These are phyloP conservation scores for Lachnellula hyalina DNA, from an alignment of 2,329 filamentous ascomycete species.

Conservation along the genomic window DNA sequence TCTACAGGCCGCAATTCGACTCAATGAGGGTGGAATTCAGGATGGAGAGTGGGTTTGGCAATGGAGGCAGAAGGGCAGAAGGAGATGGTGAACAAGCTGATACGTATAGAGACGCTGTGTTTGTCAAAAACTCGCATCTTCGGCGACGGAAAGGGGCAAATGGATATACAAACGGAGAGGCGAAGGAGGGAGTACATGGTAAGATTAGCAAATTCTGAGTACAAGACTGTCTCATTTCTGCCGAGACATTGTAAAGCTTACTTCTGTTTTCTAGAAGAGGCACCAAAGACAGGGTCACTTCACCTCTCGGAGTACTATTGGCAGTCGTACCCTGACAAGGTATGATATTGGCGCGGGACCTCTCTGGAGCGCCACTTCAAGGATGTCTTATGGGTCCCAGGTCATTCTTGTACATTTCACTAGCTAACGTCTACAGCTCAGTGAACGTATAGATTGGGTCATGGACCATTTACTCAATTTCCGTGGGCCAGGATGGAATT, in stretches of 20 bases:
- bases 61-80: background rate
- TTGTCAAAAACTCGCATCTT: background rate
- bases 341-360: conserved; percentile 23
- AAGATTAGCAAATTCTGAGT: background rate
- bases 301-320: conserved; percentile 43
- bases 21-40: conserved; percentile 38
- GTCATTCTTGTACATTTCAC: too few species aligned
- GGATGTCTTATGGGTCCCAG: too few species aligned
- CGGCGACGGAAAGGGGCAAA: background rate
- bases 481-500: conserved; percentile 55
- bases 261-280: too few species aligned
- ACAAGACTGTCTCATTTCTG: background rate
- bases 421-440: background rate
- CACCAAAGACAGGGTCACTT: too few species aligned
- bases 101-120: background rate
- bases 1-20: conserved; percentile 51
- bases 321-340: conserved; percentile 52
- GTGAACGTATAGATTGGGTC: conserved; percentile 49
- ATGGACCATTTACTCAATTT: conserved; percentile 50
- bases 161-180: conserved; percentile 8
- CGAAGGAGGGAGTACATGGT: background rate
- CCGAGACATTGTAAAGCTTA: too few species aligned
- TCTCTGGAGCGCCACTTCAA: too few species aligned
- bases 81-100: background rate
- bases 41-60: conserved; percentile 21